These are phyloP conservation scores for Pseudopyricularia cyperi DNA, from an alignment of 2,329 filamentous ascomycete species.

Conservation along the genomic window DNA sequence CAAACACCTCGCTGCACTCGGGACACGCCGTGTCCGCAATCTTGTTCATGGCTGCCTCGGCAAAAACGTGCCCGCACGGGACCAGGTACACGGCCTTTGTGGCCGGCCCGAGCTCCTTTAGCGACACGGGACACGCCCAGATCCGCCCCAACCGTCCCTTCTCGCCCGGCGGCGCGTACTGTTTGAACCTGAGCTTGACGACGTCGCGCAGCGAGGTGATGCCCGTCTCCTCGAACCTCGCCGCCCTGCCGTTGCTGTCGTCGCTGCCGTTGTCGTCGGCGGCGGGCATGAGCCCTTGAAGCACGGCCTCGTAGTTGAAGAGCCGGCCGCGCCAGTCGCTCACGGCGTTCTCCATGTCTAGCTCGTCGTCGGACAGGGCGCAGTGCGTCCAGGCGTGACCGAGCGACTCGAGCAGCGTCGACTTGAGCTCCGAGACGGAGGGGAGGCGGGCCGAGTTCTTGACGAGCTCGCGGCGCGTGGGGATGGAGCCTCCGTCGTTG, in stretches of 20 bases:
- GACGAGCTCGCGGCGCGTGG: slow-evolving; percentile 88
- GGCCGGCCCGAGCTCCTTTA: slow-evolving; percentile 69
- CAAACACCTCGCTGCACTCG: slow-evolving; percentile 66
- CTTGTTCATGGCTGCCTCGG: slow-evolving; percentile 72
- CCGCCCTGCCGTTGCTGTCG: slow-evolving; percentile 30
- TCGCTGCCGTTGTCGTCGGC: slow-evolving; percentile 24
- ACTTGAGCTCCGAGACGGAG: slow-evolving; percentile 77
- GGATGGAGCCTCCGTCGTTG: slow-evolving; percentile 95
- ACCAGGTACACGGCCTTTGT: slow-evolving; percentile 80
- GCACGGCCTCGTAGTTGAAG: slow-evolving; percentile 88
- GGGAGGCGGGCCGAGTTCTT: slow-evolving; percentile 78
- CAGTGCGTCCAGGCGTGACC: slow-evolving; percentile 79
- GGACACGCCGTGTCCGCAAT: slow-evolving; percentile 51
- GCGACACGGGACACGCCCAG: slow-evolving; percentile 77
- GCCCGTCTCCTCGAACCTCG: slow-evolving; percentile 32
- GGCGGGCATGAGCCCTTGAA: slow-evolving; percentile 44
- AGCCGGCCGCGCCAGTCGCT: slow-evolving; percentile 74
- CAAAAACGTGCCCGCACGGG: slow-evolving; percentile 90
- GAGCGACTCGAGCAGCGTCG: slow-evolving; percentile 72
- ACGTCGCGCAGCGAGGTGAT: slow-evolving; percentile 78
- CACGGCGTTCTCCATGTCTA: slow-evolving; percentile 60
- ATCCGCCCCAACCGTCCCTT: slow-evolving; percentile 20
- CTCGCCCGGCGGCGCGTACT: slow-evolving; percentile 17
- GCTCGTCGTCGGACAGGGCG: slow-evolving; percentile 66
- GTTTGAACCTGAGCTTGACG: slow-evolving; percentile 68